Base-by-base conservation (phyloP, 768 basidiomycete genomes). In the Sistotremastrum niveocremeum region DNA sequence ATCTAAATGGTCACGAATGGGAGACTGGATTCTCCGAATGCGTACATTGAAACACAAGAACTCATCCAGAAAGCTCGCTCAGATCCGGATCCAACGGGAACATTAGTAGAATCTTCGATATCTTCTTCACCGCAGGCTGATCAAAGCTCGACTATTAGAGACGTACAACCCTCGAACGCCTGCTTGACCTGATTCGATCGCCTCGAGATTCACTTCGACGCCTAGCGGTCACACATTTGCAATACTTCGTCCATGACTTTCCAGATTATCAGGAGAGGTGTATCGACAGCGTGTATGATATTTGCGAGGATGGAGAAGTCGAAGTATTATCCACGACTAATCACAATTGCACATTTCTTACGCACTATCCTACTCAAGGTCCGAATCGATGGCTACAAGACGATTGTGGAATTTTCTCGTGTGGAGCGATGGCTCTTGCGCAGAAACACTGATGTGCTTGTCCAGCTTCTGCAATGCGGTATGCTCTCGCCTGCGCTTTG, bases 391-490 rank as follows among this genome's bases (percentile, higher is more conserved):
- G 82, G 82, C 7, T 84, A 84, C 56, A 58, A 62, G 11, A 77
- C 80, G 2, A 71, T 84, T 46, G 74, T 72, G 2, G 58, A 63
- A 44, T 66, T 73, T 8, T 74, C 72, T 35, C 58, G 52, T 29
- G 68, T 66, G 46, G 68, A 76, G 46, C 65, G 56, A 41, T 76
- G 72, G 54, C 77, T 73, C 72, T 67, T 83, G 43, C 78, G 76
- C 58, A 64, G 82, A 52, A 84, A 84, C 57, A 75, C 77, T 3
- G 82, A 84, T 59, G 82, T 84, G 3, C 64, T 84, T 12, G 67
- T 84, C n/a, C 82, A 84, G 51, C 61, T 84, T 10, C 66, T 84
- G 6, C 83, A 84, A 57, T 80, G 78, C 52, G 81, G 81, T 83
- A 56, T 59, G 79, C 66, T 11, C 47, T 45, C 31, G 12, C 11